Evolutionary conservation across 2,329 filamentous ascomycete genomes (phyloP).

Genomic region (Paraphoma chrysanthemicola): DNA sequence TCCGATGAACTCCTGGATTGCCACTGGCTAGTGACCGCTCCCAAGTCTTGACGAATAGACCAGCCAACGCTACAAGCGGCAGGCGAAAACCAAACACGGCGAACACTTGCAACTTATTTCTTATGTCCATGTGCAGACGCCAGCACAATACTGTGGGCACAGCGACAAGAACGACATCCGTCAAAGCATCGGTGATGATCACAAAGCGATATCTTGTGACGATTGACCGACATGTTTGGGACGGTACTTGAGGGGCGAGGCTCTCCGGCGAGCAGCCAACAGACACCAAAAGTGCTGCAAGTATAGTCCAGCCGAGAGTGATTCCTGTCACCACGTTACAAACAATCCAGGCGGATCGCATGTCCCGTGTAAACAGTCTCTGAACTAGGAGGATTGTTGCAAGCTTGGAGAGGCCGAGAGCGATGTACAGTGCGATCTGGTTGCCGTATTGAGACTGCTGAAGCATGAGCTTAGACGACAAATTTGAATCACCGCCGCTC

Average conservation of each 20-base stretch:
- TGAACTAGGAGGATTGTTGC: constrained; percentile 34
- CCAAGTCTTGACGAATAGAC: constrained; percentile 20
- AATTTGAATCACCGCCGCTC: neutral
- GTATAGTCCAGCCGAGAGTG: constrained; percentile 28
- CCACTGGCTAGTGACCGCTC: constrained; percentile 8
- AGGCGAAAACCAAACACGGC: constrained; percentile 31
- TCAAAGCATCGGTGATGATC: constrained; percentile 25
- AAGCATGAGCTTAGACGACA: neutral
- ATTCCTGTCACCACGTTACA: constrained; percentile 27
- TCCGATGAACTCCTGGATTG: constrained; percentile 25
- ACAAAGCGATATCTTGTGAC: constrained; percentile 23
- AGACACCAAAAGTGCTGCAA: constrained; percentile 24
- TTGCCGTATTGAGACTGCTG: constrained; percentile 19
- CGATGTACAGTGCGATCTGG: constrained; percentile 31
- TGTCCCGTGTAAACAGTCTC: constrained; percentile 37
- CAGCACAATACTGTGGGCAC: constrained; percentile 32
- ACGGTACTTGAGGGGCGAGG: constrained; percentile 13
- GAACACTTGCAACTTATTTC: constrained; percentile 36
- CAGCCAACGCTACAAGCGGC: constrained; percentile 21
- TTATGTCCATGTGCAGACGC: constrained; percentile 31
- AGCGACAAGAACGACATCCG: constrained; percentile 30
- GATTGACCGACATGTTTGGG: constrained; percentile 24
- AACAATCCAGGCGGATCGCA: constrained; percentile 26
- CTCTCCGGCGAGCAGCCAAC: constrained; percentile 27
- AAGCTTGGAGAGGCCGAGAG: constrained; percentile 35